A percentile compares a stretch with the other conserved stretches of the same genome.
phyloP scores from a whole-genome alignment of 176 grass and related monocot genomes.

The Saccharum officinarum region DNA sequence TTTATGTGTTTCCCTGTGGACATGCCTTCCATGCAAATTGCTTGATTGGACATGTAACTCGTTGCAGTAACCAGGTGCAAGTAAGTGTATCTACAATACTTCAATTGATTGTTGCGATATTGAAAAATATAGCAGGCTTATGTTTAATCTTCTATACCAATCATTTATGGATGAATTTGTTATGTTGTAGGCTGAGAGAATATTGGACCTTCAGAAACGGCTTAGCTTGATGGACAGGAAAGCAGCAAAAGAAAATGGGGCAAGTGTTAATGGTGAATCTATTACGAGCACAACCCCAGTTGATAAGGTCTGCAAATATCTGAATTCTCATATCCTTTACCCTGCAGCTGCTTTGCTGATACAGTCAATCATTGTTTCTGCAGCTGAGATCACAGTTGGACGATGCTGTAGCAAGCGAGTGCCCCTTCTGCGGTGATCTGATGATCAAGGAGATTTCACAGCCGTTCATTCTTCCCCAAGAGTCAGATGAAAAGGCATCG shows the following conservation, averaged over 20 bases:
- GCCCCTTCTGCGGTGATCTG: constrained; percentile 88
- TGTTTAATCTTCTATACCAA: neutral
- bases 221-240: constrained; percentile 77
- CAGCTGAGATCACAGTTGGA: constrained; percentile 88
- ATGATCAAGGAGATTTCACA: constrained; percentile 94
- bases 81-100: constrained; percentile 45
- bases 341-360: constrained; percentile 16
- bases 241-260: constrained; percentile 50
- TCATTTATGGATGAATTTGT: constrained; percentile 8
- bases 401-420: constrained; percentile 90
- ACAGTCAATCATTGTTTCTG: neutral
- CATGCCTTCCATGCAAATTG: constrained; percentile 91
- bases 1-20: constrained; percentile 96
- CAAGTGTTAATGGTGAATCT: constrained; percentile 50
- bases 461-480: constrained; percentile 73
- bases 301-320: constrained; percentile 66
- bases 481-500: constrained; percentile 68
- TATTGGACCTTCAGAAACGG: constrained; percentile 87
- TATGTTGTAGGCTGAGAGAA: constrained; percentile 70
- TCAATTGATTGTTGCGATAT: neutral
- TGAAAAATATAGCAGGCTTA: neutral
- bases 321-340: constrained; percentile 1
- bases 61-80: constrained; percentile 61
- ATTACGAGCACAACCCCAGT: constrained; percentile 44
- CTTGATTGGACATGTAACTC: constrained; percentile 88